A percentile compares a stretch with the other conserved stretches of the same genome.
Evolutionary conservation across 306 rosid species (phyloP).

Genomic region (Casuarina equisetifolia): DNA sequence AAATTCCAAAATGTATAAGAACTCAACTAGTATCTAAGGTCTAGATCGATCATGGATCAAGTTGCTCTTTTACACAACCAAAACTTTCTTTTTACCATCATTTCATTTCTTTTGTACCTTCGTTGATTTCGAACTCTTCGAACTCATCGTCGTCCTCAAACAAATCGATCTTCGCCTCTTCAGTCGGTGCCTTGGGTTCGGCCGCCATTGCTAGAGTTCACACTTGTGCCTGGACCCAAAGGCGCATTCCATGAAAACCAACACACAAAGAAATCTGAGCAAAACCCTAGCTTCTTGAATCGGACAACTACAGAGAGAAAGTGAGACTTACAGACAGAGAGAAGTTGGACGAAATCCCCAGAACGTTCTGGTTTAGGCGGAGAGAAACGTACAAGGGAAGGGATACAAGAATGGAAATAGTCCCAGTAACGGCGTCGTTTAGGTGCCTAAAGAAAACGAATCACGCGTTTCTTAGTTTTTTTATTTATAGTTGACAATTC

Average conservation of each 20-base stretch:
- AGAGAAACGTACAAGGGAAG: too few species aligned
- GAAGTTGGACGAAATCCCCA: too few species aligned
- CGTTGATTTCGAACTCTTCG: slow-evolving; percentile 40
- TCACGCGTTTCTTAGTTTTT: too few species aligned
- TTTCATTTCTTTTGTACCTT: slow-evolving; percentile 15
- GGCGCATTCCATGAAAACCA: not conserved
- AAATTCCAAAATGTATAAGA: too few species aligned
- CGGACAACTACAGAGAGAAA: too few species aligned
- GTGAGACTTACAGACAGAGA: too few species aligned
- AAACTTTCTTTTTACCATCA: not conserved
- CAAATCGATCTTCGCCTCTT: slow-evolving; percentile 40
- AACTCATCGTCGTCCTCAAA: slow-evolving; percentile 48
- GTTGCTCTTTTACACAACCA: not conserved
- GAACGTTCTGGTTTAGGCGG: too few species aligned
- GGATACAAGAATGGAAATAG: too few species aligned
- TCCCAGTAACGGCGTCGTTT: too few species aligned
- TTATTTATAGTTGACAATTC: too few species aligned
- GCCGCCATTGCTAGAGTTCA: slow-evolving; percentile 29
- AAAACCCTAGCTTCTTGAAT: too few species aligned
- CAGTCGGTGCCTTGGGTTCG: slow-evolving; percentile 36
- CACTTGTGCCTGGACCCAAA: not conserved
- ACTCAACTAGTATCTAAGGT: not conserved
- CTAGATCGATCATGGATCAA: not conserved
- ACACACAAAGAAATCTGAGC: not conserved
- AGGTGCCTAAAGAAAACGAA: too few species aligned